A percentile compares a stretch with the other conserved stretches of the same genome.
phyloP scores from a whole-genome alignment of 2,329 filamentous ascomycete species.

The Fusarium sp. region DNA sequence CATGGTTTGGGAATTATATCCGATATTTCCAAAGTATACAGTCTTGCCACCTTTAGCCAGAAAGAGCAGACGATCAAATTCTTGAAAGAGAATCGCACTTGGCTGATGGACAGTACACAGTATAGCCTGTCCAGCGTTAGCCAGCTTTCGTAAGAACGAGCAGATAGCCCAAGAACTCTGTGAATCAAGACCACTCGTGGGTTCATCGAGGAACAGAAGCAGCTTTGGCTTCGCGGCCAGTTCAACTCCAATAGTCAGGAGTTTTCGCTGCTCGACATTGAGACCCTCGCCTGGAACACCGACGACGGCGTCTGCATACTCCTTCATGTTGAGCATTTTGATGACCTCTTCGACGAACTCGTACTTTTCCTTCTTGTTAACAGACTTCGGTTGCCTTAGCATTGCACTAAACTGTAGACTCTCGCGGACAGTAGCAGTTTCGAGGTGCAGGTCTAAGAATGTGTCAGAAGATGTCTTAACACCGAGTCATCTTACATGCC shows the following conservation, averaged over 20 bases:
- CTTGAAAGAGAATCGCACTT: conserved; percentile 63
- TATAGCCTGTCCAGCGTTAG: conserved; percentile 65
- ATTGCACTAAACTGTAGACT: conserved; percentile 66
- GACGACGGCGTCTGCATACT: conserved; percentile 74
- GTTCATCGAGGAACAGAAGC: conserved; percentile 72
- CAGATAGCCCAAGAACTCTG: conserved; percentile 74
- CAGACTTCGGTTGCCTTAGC: conserved; percentile 66
- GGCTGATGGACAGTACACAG: conserved; percentile 69
- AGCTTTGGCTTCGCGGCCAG: conserved; percentile 68
- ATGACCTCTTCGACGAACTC: conserved; percentile 74
- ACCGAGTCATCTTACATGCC: conserved; percentile 49
- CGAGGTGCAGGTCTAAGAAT: conserved; percentile 64
- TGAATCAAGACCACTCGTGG: conserved; percentile 71
- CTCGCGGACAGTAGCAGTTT: conserved; percentile 67
- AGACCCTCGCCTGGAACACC: conserved; percentile 72
- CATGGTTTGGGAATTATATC: conserved; percentile 67
- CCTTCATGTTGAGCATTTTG: conserved; percentile 74
- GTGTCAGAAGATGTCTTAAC: neutral
- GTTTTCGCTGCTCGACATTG: conserved; percentile 72
- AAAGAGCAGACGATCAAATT: conserved; percentile 73
- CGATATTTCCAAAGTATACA: conserved; percentile 77
- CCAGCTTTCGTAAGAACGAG: conserved; percentile 71
- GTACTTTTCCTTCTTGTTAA: conserved; percentile 69
- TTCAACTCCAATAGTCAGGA: conserved; percentile 71
- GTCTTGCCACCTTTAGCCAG: conserved; percentile 74